Evolutionary conservation across 192 early-diverging fungal genomes (phyloP).

Genomic region (Podila clonocystis): DNA sequence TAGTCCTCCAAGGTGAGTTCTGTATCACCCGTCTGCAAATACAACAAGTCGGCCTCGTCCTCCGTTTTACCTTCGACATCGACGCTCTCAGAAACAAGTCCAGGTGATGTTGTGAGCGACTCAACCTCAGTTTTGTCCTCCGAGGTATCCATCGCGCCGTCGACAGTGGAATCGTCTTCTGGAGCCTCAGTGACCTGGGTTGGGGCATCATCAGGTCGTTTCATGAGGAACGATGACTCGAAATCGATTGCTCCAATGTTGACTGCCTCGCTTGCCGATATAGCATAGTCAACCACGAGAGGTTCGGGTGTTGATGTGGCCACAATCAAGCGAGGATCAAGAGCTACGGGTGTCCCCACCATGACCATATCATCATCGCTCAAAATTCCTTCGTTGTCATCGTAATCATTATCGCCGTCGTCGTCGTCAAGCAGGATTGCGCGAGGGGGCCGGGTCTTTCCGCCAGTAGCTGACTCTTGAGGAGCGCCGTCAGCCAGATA

Average conservation of each 20-base stretch:
- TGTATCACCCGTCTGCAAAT: too few relatives aligned
- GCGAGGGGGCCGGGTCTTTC: slow-evolving; percentile 22
- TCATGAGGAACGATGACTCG: background rate
- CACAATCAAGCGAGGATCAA: background rate
- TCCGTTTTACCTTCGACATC: slow-evolving; percentile 10
- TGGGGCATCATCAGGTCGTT: background rate
- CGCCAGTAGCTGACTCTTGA: background rate
- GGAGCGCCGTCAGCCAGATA: background rate
- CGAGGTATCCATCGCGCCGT: background rate
- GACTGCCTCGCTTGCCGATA: background rate
- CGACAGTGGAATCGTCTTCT: background rate
- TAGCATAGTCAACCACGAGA: too few relatives aligned
- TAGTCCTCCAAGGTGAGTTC: too few relatives aligned
- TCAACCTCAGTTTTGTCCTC: background rate
- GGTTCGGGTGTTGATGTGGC: background rate
- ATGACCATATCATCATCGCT: background rate
- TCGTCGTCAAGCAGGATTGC: slow-evolving; percentile 35
- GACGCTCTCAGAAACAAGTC: slow-evolving; percentile 9
- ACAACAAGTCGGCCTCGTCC: background rate
- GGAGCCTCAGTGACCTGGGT: background rate
- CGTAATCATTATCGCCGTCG: slow-evolving; percentile 14
- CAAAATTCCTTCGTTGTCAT: slow-evolving; percentile 8
- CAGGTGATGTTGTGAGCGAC: background rate
- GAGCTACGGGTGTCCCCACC: background rate
- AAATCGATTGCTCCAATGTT: background rate